Evolutionary conservation across 2,329 filamentous ascomycete species (phyloP).

Genomic region (Scytalidium sp.): DNA sequence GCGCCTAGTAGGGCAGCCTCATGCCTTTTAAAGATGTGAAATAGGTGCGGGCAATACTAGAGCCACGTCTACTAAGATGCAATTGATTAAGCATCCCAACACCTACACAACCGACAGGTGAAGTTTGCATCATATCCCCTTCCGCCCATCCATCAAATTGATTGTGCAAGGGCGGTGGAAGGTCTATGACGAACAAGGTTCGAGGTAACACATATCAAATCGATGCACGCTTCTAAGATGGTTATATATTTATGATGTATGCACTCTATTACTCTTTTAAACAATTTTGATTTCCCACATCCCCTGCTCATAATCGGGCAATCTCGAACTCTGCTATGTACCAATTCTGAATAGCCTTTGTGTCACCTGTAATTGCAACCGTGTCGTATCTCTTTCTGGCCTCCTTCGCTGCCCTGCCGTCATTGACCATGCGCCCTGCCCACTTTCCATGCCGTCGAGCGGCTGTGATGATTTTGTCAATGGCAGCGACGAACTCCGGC

Average conservation of each 20-base stretch:
- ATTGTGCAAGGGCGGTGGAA: too few species aligned
- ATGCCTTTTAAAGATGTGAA: too few species aligned
- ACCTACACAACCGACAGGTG: too few species aligned
- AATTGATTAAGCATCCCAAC: too few species aligned
- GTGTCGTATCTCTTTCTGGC: conserved; percentile 36
- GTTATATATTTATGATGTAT: conserved; percentile 1
- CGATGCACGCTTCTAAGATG: too few species aligned
- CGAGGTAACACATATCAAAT: too few species aligned
- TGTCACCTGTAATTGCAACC: conserved; percentile 42
- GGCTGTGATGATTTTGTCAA: conserved; percentile 42
- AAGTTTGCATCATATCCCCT: too few species aligned
- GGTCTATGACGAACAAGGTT: too few species aligned
- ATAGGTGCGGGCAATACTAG: too few species aligned
- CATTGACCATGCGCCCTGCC: conserved; percentile 44
- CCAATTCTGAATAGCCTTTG: conserved; percentile 47
- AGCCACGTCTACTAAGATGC: too few species aligned
- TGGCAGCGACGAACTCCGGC: conserved; percentile 42
- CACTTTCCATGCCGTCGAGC: conserved; percentile 48
- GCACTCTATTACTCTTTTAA: not conserved
- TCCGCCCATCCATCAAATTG: too few species aligned
- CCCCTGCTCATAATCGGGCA: conserved; percentile 32
- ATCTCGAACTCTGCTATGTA: conserved; percentile 39
- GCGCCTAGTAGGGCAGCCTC: too few species aligned
- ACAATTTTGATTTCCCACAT: conserved; percentile 1
- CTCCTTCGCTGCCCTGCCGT: conserved; percentile 39